Base-by-base conservation (phyloP, 2,329 filamentous ascomycete species). In the Ophiostoma fasciatum region DNA sequence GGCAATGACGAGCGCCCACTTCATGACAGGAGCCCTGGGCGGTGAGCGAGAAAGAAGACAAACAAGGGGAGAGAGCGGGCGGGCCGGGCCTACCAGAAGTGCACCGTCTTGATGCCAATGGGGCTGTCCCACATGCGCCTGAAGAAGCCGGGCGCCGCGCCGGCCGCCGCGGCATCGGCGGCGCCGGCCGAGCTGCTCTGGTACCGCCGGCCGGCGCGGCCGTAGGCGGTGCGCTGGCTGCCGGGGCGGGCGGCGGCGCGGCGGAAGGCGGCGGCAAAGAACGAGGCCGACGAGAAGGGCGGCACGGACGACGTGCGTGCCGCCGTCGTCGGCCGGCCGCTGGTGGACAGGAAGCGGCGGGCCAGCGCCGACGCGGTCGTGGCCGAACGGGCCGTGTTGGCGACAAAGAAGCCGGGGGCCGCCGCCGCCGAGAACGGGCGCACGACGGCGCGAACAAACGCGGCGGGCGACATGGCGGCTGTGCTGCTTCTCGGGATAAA, bases 1-100 rank as follows among this genome's bases (percentile, higher is more conserved):
- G 48, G 90, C 84, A 46, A 96, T 65, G 58, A 96, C 90, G 52
- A 98, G 69, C 50, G 73, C 75, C 90, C 90, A 98, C 79, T 71
- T 94, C 85, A 94, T 94, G 47, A 94, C 78, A 40, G 88, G 88
- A 30, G 88, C 87, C 83, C 82, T 88, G 48, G 14, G 13, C 4
- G 5, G 30, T 35, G 23, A 33, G 32, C 5, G 15, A 17, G 11
- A 32, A 11, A 36, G 23, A 23, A 18, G 18, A 17, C 14, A 13
- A 15, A 15, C 17, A 12, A 31, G 12, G 17, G n/a, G 12, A 15
- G 26, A 17, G 3, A 8, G 6, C 21, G 21, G 18, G 23, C 25
- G 19, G 14, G 3, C 4, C 11, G 14, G 19, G 53, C 68, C 46
- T 65, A 88, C 88, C 90, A 98, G 65, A 98, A 98, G 62, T 98